Evolutionary conservation across 2,329 filamentous ascomycete species (phyloP).

Genomic region (Cladosporium cucumerinum): DNA sequence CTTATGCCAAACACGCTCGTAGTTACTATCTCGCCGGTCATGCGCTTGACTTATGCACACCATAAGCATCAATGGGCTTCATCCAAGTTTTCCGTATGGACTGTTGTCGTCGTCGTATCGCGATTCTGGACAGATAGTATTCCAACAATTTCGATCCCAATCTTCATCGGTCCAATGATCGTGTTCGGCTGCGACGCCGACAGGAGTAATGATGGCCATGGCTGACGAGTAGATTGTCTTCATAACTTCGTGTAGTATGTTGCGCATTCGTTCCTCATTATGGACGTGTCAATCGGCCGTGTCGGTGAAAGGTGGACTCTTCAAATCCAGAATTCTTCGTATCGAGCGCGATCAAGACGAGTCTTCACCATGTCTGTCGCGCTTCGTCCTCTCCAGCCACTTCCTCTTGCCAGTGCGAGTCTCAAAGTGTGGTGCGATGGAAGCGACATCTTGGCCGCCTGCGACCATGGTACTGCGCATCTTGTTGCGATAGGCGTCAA

Average conservation of each 20-base stretch:
- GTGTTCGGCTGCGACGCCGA: background rate
- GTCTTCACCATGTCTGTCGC: conserved; percentile 10
- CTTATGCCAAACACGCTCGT: background rate
- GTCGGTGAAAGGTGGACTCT: background rate
- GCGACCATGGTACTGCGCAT: conserved; percentile 78
- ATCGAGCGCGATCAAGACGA: conserved; percentile 10
- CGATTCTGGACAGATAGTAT: background rate
- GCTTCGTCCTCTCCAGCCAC: conserved; percentile 49
- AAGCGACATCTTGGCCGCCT: conserved; percentile 69
- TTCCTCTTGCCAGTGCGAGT: conserved; percentile 78
- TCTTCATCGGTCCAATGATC: background rate
- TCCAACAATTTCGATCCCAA: background rate
- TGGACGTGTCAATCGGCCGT: background rate
- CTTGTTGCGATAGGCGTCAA: conserved; percentile 93
- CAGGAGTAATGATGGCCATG: background rate
- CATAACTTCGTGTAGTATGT: background rate
- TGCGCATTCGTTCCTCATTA: background rate
- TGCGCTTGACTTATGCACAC: background rate
- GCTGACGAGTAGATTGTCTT: background rate
- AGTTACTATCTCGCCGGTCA: background rate
- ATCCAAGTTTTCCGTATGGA: background rate
- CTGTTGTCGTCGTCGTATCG: background rate
- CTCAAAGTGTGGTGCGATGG: conserved; percentile 80
- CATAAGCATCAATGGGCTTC: background rate
- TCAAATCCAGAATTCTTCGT: background rate